Evolutionary conservation across 352 stramenopile species (phyloP), one percentile per base, ranked within the genome.

Genomic region (Phytophthora litchii): DNA sequence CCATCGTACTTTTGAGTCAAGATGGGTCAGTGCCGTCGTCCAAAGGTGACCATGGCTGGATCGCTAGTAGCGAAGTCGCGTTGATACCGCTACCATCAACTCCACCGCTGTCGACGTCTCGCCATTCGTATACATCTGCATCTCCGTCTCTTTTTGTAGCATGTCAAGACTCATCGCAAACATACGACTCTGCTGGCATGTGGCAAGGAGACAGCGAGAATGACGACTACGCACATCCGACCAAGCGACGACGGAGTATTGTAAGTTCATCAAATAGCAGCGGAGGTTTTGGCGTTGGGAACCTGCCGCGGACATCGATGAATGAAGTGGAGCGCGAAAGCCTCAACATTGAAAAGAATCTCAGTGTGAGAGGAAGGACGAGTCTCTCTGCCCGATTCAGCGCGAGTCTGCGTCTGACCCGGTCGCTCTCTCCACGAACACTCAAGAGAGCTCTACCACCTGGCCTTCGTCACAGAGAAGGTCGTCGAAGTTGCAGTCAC

Each of bases 311-410:
- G 10, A 7, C 7, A 12, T 49, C 36, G 2, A 17, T 32, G 21
- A 38, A 55, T 17, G 38, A 68, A 49, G 7, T 36, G 7, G 45
- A 50, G 14, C 7, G 31, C 5, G 56, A 53, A 11, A 58, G 52
- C 10, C 31, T 48, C 17, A 7, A 49, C 16, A 53, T 43, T n/a
- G 21, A 63, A 19, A 16, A 23, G n/a, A 52, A 16, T 17, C 9
- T 41, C 10, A 53, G 41, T 46, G 6, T 29, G 19, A 56, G 31
- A 37, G 37, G 11, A 49, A 43, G 34, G 31, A 38, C 37, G 13
- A 68, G 52, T 23, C 34, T 68, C 34, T 41, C 21, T 32, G 53
- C 60, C 43, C 60, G 60, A 29, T 47, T 69, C 37, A 64, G 38
- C 12, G 37, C 53, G 31, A 59, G 54, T 40, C 27, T 69, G 11